These are phyloP conservation scores for Astrocystis sublimbata DNA, from an alignment of 495 filamentous ascomycete species.

Conservation along the genomic window DNA sequence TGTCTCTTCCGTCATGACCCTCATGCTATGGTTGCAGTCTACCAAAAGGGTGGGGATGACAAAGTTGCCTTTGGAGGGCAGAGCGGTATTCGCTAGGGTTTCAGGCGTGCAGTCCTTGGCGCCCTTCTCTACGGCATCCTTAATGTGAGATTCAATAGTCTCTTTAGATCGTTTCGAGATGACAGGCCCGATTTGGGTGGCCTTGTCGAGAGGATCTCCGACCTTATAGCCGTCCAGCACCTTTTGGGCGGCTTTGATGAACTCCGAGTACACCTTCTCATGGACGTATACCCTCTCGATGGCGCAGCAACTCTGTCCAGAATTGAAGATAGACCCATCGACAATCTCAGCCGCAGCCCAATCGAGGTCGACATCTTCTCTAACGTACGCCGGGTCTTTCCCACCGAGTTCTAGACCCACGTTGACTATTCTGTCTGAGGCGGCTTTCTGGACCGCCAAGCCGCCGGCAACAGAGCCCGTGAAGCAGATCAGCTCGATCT, in stretches of 20 bases:
- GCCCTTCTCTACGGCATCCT: constrained; percentile 81
- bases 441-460: constrained; percentile 78
- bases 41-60: constrained; percentile 82
- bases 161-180: constrained; percentile 73
- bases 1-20: constrained; percentile 91
- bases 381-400: constrained; percentile 89
- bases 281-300: constrained; percentile 93
- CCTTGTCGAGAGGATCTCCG: constrained; percentile 77
- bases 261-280: constrained; percentile 75
- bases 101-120: constrained; percentile 80
- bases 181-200: constrained; percentile 85
- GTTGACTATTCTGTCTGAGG: constrained; percentile 74
- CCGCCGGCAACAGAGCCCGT: constrained; percentile 92
- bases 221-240: constrained; percentile 87
- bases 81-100: constrained; percentile 69
- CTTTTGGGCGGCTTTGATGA: constrained; percentile 73
- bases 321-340: constrained; percentile 94
- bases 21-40: constrained; percentile 81
- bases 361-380: constrained; percentile 78
- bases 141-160: constrained; percentile 76
- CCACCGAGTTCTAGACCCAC: constrained; percentile 89
- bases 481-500: constrained; percentile 78
- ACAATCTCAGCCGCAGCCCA: constrained; percentile 94
- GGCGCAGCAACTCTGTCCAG: constrained; percentile 93
- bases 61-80: constrained; percentile 76